phyloP scores from a whole-genome alignment of 139 green algal species.

The Chara braunii region DNA sequence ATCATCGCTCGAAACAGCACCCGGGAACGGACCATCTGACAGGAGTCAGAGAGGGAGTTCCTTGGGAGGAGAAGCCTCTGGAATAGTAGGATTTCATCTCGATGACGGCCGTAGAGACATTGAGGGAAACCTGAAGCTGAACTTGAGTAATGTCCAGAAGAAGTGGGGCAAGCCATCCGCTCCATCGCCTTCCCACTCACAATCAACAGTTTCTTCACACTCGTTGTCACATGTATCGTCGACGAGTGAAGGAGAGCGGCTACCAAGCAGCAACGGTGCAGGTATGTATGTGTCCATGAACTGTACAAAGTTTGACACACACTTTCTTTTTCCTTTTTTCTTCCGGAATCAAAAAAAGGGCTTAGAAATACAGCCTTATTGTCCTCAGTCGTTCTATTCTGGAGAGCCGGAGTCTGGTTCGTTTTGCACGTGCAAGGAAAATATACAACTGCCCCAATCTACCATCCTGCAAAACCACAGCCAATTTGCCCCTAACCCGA shows the following conservation, averaged over 20 bases:
- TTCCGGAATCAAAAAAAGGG: no score
- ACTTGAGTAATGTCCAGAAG: slow-evolving; percentile 27
- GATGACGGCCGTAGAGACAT: neutral
- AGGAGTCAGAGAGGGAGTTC: neutral
- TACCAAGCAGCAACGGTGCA: neutral
- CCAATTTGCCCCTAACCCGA: no score
- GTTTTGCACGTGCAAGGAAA: no score
- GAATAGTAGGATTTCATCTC: neutral
- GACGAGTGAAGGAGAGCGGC: neutral
- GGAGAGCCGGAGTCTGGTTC: no score
- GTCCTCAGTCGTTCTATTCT: no score
- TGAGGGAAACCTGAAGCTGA: slow-evolving; percentile 4
- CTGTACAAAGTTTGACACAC: no score
- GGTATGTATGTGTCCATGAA: no score
- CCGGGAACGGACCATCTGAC: neutral
- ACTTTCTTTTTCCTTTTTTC: no score
- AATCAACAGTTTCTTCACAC: slow-evolving; percentile 1
- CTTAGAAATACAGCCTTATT: no score
- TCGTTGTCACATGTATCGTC: neutral
- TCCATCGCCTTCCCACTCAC: slow-evolving; percentile 3
- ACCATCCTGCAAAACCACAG: no score
- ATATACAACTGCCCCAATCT: no score
- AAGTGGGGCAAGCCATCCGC: slow-evolving; percentile 29
- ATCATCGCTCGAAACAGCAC: neutral
- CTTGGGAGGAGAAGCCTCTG: neutral